Percentiles rank a stretch among this genome's conserved stretches.
Conservation (phyloP, 108 stramenopile species). For the Fistulifera solaris region DNA sequence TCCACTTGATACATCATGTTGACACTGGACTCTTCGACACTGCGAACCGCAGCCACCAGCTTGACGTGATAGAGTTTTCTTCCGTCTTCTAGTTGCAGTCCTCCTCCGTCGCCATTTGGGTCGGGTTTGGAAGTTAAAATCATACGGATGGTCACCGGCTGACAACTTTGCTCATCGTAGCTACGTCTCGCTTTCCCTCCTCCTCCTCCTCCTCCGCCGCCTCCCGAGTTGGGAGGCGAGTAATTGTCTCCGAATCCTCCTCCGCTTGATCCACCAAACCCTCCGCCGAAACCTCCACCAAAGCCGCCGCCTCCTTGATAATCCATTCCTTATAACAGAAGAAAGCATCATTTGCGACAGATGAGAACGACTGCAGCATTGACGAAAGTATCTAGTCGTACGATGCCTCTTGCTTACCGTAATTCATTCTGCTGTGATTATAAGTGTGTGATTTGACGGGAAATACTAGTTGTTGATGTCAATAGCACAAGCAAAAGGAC, state of each 20-base stretch:
- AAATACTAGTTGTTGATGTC: too few relatives aligned
- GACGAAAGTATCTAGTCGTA: neutral
- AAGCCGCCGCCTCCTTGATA: constrained; percentile 24
- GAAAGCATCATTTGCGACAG: neutral
- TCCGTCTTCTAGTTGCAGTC: constrained; percentile 48
- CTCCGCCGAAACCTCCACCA: constrained; percentile 12
- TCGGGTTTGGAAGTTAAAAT: constrained; percentile 20
- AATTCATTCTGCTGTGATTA: too few relatives aligned
- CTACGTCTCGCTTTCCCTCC: constrained; percentile 29
- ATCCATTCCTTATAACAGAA: constrained; percentile 36
- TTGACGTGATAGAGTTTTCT: constrained; percentile 60
- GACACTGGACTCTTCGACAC: constrained; percentile 36
- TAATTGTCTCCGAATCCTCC: neutral
- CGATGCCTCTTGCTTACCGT: too few relatives aligned
- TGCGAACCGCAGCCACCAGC: constrained; percentile 61
- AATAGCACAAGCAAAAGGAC: too few relatives aligned
- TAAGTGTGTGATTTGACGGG: too few relatives aligned
- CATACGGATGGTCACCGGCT: constrained; percentile 70
- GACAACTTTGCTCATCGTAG: constrained; percentile 76
- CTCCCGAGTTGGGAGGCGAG: constrained; percentile 6
- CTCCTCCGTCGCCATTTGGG: constrained; percentile 23
- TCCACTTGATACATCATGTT: constrained; percentile 58
- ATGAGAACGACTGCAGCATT: neutral
- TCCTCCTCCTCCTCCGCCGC: constrained; percentile 15
- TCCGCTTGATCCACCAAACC: neutral